Percentiles rank a stretch among this genome's conserved stretches.
Evolutionary conservation across 495 filamentous ascomycete species (phyloP).

Genomic region (Arthonia radiata): DNA sequence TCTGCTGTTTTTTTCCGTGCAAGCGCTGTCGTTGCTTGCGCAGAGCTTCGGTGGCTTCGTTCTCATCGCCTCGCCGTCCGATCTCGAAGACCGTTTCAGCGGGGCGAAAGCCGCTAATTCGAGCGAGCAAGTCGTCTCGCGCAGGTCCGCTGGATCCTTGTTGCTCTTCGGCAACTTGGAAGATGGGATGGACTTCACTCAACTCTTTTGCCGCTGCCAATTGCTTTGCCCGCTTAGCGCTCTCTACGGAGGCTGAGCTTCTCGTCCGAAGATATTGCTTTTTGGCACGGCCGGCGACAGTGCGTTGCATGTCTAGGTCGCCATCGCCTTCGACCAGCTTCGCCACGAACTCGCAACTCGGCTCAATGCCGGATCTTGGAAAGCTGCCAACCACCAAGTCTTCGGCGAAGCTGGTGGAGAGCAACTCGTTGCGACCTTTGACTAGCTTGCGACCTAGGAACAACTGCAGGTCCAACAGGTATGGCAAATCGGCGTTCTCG

Average conservation of each 20-base stretch:
- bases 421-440: slow-evolving; percentile 28
- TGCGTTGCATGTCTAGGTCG: slow-evolving; percentile 44
- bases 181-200: slow-evolving; percentile 47
- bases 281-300: slow-evolving; percentile 67
- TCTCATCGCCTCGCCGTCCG: slow-evolving; percentile 38
- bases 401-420: slow-evolving; percentile 40
- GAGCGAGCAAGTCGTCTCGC: slow-evolving; percentile 60
- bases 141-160: too few relatives aligned
- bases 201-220: slow-evolving; percentile 41
- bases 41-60: slow-evolving; percentile 59
- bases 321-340: slow-evolving; percentile 48
- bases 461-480: slow-evolving; percentile 81
- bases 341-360: slow-evolving; percentile 49
- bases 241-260: slow-evolving; percentile 67
- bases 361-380: slow-evolving; percentile 41
- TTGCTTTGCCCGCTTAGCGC: slow-evolving; percentile 61
- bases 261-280: slow-evolving; percentile 76
- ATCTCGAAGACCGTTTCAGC: slow-evolving; percentile 89
- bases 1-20: slow-evolving; percentile 18
- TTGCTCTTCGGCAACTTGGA: slow-evolving; percentile 39
- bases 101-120: slow-evolving; percentile 66
- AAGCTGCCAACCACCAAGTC: slow-evolving; percentile 61
- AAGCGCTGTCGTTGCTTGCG: slow-evolving; percentile 38
- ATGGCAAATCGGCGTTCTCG: slow-evolving; percentile 61
- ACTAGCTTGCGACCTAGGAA: slow-evolving; percentile 67